A percentile compares a stretch with the other conserved stretches of the same genome.
phyloP scores from a whole-genome alignment of 2,329 filamentous ascomycete genomes.

The Laburnicola sp. region DNA sequence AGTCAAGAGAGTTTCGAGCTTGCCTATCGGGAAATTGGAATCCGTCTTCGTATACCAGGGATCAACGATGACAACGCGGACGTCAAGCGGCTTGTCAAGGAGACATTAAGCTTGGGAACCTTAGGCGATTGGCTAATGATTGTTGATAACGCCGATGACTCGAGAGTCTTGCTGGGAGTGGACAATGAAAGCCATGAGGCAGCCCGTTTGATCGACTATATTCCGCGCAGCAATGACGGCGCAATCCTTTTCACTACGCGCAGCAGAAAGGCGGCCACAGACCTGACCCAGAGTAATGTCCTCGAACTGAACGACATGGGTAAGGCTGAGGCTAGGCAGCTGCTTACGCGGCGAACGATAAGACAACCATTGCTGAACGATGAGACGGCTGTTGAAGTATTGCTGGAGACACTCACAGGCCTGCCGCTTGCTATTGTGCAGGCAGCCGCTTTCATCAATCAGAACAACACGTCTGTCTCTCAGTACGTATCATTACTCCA shows the following conservation, averaged over 20 bases:
- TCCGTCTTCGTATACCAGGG: slow-evolving; percentile 4
- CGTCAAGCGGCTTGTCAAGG: slow-evolving; percentile 41
- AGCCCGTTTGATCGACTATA: slow-evolving; percentile 20
- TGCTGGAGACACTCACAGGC: slow-evolving; percentile 30
- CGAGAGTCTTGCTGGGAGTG: slow-evolving; percentile 27
- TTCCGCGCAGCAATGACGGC: slow-evolving; percentile 34
- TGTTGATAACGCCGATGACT: slow-evolving; percentile 51
- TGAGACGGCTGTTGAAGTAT: slow-evolving; percentile 3
- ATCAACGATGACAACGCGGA: slow-evolving; percentile 34
- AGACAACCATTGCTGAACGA: not conserved
- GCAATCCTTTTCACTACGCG: slow-evolving; percentile 35
- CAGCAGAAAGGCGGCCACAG: slow-evolving; percentile 6
- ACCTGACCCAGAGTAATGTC: slow-evolving; percentile 11
- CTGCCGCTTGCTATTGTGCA: slow-evolving; percentile 18
- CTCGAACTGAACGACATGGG: slow-evolving; percentile 35
- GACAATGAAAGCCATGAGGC: not conserved
- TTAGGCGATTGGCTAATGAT: slow-evolving; percentile 45
- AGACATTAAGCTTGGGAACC: slow-evolving; percentile 27
- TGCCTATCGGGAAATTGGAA: slow-evolving; percentile 2
- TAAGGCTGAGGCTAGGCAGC: slow-evolving; percentile 23
- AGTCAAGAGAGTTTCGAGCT: slow-evolving; percentile 21
- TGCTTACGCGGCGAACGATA: slow-evolving; percentile 4
- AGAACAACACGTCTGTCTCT: slow-evolving; percentile 21
- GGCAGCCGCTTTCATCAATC: too few species aligned
- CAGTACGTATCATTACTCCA: slow-evolving; percentile 24